A percentile compares a stretch with the other conserved stretches of the same genome.
Conservation (phyloP, 305 asterid genomes). For the Withania somnifera region DNA sequence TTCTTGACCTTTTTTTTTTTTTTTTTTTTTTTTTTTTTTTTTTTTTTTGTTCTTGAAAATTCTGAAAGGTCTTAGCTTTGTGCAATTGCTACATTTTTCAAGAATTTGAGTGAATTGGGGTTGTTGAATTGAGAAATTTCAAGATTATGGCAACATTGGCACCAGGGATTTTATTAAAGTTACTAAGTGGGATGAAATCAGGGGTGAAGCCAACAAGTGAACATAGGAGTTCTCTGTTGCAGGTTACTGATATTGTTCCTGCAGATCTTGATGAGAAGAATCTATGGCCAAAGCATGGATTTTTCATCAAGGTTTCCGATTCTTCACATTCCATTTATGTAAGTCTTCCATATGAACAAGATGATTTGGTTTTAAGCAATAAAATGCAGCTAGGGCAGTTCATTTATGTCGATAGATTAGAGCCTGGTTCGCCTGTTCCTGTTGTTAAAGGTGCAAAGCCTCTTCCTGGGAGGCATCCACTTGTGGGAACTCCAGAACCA, state of each 20-base stretch:
- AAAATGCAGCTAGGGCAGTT: conserved; percentile 91
- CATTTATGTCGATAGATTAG: conserved; percentile 65
- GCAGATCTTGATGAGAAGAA: conserved; percentile 92
- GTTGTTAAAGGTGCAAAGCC: conserved; percentile 64
- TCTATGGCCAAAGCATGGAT: conserved; percentile 75
- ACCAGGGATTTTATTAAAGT: conserved; percentile 80
- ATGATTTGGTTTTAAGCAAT: conserved; percentile 87
- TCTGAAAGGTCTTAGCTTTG: background rate
- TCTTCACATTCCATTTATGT: conserved; percentile 87
- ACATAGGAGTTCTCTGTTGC: conserved; percentile 74
- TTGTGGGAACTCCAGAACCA: conserved; percentile 90
- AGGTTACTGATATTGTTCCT: conserved; percentile 95
- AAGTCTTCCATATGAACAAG: conserved; percentile 81
- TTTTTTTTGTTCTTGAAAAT: background rate
- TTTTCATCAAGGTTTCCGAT: conserved; percentile 81
- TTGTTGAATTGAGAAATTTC: background rate
- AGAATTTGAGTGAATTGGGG: background rate
- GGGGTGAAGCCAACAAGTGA: conserved; percentile 84
- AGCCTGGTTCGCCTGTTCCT: conserved; percentile 96
- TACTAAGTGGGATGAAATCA: conserved; percentile 63
- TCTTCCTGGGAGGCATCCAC: conserved; percentile 83
- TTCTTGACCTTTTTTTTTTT: background rate
- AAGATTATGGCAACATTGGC: conserved; percentile 63
- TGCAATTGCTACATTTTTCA: background rate
- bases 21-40: background rate